Conservation (phyloP, 2,329 filamentous ascomycete genomes). For the Penicillium sp. region DNA sequence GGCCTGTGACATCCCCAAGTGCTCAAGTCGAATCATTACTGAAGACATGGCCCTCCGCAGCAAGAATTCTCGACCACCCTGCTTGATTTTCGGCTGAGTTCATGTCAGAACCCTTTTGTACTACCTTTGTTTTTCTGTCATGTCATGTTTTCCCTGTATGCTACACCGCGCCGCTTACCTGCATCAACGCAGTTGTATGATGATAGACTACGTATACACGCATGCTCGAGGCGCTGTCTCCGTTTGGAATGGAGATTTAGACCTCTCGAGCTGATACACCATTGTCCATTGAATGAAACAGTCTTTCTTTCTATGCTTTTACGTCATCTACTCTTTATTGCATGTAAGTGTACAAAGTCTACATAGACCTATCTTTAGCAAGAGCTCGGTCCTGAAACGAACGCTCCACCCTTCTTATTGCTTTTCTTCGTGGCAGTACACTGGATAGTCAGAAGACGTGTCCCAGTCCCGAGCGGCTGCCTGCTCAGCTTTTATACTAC, state of each 20-base stretch:
- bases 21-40: background rate
- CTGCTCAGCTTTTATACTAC: conserved; percentile 17
- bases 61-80: background rate
- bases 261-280: background rate
- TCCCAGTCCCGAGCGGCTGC: background rate
- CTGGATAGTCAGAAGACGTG: background rate
- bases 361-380: background rate
- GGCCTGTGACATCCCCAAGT: background rate
- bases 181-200: conserved; percentile 3
- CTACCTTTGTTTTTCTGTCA: background rate
- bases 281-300: background rate
- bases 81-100: background rate
- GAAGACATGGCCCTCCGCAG: background rate
- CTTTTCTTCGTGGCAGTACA: background rate
- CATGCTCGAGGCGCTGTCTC: background rate
- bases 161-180: background rate
- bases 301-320: background rate
- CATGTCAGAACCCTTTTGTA: background rate
- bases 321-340: background rate
- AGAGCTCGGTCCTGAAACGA: background rate
- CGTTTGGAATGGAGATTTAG: background rate
- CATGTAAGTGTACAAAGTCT: background rate
- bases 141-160: background rate
- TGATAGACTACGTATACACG: conserved; percentile 1
- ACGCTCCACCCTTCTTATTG: background rate